Base-by-base conservation (phyloP, 257 asterid species). In the Paulownia fortunei region DNA sequence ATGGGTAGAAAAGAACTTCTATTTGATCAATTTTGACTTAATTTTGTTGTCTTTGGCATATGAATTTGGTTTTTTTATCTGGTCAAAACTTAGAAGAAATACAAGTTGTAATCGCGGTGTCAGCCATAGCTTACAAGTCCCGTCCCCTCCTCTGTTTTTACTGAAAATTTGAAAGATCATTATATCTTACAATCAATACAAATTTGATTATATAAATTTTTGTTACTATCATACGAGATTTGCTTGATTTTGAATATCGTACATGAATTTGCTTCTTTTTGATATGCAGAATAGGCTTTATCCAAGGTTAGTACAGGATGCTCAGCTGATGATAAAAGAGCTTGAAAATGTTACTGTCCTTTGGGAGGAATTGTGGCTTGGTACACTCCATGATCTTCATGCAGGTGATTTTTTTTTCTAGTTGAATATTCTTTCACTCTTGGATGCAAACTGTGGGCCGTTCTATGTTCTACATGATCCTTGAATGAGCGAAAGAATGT, bases 311-410 rank as follows among this genome's bases (percentile, higher is more conserved):
- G 96, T 96, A 64, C 94, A 90, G 76, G 99, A 93, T 87, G 91
- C 93, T 81, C 96, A 88, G 85, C 87, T 96, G 92, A 92, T 93
- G 88, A 96, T 92, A 85, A 92, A 86, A 84, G 98, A 93, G 86
- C 98, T 96, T 81, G 98, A 92, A 83, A 90, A 89, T 82, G 94
- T 96, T 72, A 90, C 99, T 62, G 97, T 96, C 77, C 98, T 96
- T 76, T 96, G 99, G 99, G 99, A 93, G 87, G 99, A 96, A 81
- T 76, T 96, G 82, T 96, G 99, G 99, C 93, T 96, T 76, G 97
- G 97, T 81, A 96, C 99, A 23, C 97, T 96, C 83, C 99, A 96
- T 82, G 99, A 93, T 88, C 97, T 96, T 85, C 99, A 96, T 85
- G 96, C 94, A 83, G 99, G 98, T 89, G 74, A 76, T 19, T 41